Evolutionary conservation across 2,329 filamentous ascomycete species (phyloP).

Genomic region (Claviceps purpurea): DNA sequence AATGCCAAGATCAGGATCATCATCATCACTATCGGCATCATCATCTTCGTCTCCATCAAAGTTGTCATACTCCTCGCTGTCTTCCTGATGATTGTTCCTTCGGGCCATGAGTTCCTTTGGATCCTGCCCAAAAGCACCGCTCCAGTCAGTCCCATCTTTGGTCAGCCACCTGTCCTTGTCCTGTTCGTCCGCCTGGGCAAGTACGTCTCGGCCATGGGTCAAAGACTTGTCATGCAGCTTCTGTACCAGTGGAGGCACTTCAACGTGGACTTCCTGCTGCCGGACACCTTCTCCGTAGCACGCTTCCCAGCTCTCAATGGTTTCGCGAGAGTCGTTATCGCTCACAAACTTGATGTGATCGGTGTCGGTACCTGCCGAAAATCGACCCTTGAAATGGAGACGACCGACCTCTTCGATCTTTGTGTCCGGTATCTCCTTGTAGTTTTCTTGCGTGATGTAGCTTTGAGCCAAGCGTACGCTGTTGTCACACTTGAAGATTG

Average conservation of each 20-base stretch:
- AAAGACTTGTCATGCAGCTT: conserved; percentile 72
- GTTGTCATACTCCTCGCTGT: conserved; percentile 27
- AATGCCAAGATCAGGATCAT: conserved; percentile 42
- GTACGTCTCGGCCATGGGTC: conserved; percentile 64
- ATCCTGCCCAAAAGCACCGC: conserved; percentile 69
- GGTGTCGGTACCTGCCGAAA: conserved; percentile 82
- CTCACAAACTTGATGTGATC: conserved; percentile 72
- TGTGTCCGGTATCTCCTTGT: conserved; percentile 54
- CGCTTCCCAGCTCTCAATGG: conserved; percentile 88
- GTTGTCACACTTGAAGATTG: conserved; percentile 75
- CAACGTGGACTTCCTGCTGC: conserved; percentile 51
- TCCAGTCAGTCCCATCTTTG: conserved; percentile 76
- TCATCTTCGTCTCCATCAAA: conserved; percentile 21
- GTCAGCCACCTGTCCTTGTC: conserved; percentile 68
- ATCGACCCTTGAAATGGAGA: conserved; percentile 64
- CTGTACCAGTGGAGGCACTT: conserved; percentile 60
- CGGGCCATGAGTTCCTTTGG: conserved; percentile 38
- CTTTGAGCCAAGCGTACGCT: conserved; percentile 72
- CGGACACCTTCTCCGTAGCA: conserved; percentile 82
- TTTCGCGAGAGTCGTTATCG: conserved; percentile 83
- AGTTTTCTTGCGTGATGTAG: conserved; percentile 75
- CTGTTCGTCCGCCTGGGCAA: conserved; percentile 57
- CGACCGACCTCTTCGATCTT: conserved; percentile 70
- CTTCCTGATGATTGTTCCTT: conserved; percentile 13
- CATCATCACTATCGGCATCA: conserved; percentile 21